Evolutionary conservation across 352 stramenopile species (phyloP).

Genomic region (Pythium periplocum): DNA sequence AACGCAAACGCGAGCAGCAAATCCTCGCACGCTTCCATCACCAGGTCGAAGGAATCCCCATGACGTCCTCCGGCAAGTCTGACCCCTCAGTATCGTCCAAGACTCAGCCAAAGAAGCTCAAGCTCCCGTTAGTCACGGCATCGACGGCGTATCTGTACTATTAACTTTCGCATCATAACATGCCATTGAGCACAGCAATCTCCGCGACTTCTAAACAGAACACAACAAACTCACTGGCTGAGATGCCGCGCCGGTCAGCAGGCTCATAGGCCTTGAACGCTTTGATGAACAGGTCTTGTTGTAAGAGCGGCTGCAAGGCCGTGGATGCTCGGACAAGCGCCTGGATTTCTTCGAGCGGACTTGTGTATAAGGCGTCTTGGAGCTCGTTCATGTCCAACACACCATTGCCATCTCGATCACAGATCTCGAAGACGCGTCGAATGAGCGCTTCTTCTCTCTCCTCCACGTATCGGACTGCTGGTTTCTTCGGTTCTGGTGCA

Average conservation of each 20-base stretch:
- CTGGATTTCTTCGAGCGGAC: conserved; percentile 17
- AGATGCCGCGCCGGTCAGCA: conserved; percentile 50
- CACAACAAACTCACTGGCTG: conserved; percentile 61
- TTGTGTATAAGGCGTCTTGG: conserved; percentile 33
- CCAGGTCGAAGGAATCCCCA: no score
- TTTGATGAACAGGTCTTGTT: conserved; percentile 52
- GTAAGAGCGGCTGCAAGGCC: conserved; percentile 52
- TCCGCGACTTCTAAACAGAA: conserved; percentile 68
- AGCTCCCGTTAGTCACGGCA: no score
- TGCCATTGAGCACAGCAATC: conserved; percentile 37
- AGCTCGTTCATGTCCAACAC: conserved; percentile 62
- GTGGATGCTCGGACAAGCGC: conserved; percentile 35
- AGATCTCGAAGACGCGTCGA: conserved; percentile 43
- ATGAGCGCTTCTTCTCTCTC: conserved; percentile 39
- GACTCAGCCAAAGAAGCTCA: no score
- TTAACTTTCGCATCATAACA: conserved; percentile 15
- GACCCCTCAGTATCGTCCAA: no score
- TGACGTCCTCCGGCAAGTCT: no score
- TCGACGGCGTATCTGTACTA: no score
- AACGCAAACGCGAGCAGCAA: no score
- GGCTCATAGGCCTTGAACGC: conserved; percentile 61
- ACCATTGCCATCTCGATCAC: conserved; percentile 56
- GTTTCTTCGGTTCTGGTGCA: neutral
- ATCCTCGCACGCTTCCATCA: no score
- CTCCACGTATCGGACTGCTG: neutral